These are phyloP conservation scores for Sabuloglossum arenarium DNA, from an alignment of 495 filamentous ascomycete species.

Conservation along the genomic window DNA sequence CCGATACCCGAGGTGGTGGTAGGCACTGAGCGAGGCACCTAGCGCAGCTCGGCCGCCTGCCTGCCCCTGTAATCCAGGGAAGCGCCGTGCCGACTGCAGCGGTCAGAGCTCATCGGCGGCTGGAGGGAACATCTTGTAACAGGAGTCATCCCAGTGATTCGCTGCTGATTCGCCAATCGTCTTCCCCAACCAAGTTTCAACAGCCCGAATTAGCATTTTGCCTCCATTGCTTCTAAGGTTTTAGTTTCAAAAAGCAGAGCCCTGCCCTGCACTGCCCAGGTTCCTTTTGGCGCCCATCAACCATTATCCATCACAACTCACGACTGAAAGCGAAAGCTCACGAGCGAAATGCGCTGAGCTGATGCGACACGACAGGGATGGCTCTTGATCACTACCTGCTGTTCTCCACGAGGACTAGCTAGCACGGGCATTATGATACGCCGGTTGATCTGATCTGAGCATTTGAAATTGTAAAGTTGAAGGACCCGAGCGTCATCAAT, in stretches of 20 bases:
- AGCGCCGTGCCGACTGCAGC: background rate
- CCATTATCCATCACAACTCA: background rate
- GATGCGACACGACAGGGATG: background rate
- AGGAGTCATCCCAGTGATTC: background rate
- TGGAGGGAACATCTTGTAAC: background rate
- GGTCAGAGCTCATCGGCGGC: background rate
- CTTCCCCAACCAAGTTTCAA: background rate
- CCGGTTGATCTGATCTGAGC: background rate
- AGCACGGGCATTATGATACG: no score
- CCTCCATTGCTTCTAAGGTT: background rate
- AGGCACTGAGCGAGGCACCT: no score
- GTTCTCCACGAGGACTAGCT: no score
- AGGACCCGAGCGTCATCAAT: no score
- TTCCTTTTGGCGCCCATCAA: background rate
- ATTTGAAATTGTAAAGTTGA: background rate
- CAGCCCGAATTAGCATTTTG: background rate
- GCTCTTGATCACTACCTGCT: background rate
- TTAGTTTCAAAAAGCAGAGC: background rate
- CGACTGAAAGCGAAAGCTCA: background rate
- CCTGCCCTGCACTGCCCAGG: background rate
- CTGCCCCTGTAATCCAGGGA: background rate
- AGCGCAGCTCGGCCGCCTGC: no score
- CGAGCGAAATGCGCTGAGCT: background rate
- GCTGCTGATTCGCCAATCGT: background rate
- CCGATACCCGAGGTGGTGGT: background rate